Percentiles rank a stretch among this genome's conserved stretches.
These are phyloP conservation scores for Dissoconium aciculare DNA, from an alignment of 2,329 filamentous ascomycete species.

Conservation along the genomic window DNA sequence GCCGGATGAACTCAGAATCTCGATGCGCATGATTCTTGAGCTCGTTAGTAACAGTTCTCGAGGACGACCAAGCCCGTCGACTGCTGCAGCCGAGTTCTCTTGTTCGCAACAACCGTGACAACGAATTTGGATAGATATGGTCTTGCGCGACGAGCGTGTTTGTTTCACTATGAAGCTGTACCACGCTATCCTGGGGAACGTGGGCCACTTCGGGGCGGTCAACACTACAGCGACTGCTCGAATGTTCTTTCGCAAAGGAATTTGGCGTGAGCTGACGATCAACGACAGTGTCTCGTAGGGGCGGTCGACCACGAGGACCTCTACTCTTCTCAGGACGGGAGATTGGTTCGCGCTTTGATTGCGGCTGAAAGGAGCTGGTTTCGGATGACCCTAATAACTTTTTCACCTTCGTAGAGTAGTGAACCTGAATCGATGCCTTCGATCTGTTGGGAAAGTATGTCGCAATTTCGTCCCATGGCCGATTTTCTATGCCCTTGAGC, in stretches of 20 bases:
- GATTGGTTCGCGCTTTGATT: not conserved
- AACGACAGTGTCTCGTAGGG: conserved; percentile 2
- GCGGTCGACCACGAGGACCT: conserved; percentile 1
- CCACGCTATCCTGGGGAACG: not conserved
- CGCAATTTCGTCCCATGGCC: conserved; percentile 25
- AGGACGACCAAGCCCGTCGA: conserved; percentile 9
- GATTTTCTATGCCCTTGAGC: conserved; percentile 27
- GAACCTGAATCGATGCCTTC: conserved; percentile 15
- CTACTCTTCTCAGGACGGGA: not conserved
- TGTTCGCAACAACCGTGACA: conserved; percentile 14
- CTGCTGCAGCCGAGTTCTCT: conserved; percentile 16
- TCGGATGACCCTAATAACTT: not conserved
- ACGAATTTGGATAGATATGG: conserved; percentile 8
- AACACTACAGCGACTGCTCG: not conserved
- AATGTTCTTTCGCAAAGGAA: conserved; percentile 1
- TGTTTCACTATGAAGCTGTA: not conserved
- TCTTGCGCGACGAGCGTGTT: conserved; percentile 7
- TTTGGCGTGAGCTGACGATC: conserved; percentile 5
- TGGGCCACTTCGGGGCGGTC: not conserved
- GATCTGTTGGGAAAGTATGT: conserved; percentile 23
- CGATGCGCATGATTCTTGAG: conserved; percentile 23
- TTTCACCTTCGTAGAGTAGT: conserved; percentile 13
- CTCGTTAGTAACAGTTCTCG: conserved; percentile 11
- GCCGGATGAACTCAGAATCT: conserved; percentile 30
- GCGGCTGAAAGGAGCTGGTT: not conserved